Conservation (phyloP, 2,329 filamentous ascomycete species). For the Coniochaeta sp. region DNA sequence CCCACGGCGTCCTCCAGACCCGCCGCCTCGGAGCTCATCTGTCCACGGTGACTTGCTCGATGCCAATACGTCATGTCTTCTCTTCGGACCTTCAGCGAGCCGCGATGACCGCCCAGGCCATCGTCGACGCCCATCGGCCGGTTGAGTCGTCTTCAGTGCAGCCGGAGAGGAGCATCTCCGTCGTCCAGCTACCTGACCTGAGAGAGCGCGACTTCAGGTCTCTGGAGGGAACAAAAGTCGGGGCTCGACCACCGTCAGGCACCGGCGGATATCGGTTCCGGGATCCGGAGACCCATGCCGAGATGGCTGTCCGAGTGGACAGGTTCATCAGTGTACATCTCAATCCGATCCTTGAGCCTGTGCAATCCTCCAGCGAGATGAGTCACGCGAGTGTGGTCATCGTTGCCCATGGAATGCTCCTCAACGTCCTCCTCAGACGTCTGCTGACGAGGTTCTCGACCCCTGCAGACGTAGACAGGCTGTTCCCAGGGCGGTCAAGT, state of each 20-base stretch:
- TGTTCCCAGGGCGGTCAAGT: constrained; percentile 10
- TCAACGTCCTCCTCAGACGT: constrained; percentile 59
- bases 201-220: constrained; percentile 70
- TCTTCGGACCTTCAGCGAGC: constrained; percentile 73
- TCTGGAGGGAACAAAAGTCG: constrained; percentile 58
- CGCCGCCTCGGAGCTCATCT: constrained; percentile 61
- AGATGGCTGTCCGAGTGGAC: constrained; percentile 57
- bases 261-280: constrained; percentile 21
- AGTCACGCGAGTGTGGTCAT: constrained; percentile 46
- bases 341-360: constrained; percentile 41
- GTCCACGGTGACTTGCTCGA: constrained; percentile 18
- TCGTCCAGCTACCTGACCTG: constrained; percentile 40
- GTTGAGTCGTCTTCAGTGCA: neutral
- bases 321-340: constrained; percentile 60
- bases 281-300: constrained; percentile 59
- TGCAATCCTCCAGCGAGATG: constrained; percentile 7
- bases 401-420: constrained; percentile 77
- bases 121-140: constrained; percentile 39
- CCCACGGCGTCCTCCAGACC: constrained; percentile 76
- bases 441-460: constrained; percentile 47
- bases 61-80: constrained; percentile 56
- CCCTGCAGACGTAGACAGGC: constrained; percentile 11
- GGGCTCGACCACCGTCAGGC: constrained; percentile 18
- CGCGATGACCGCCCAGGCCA: constrained; percentile 59
- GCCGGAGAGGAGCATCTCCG: constrained; percentile 12